Conservation (phyloP, 192 early-diverging fungal species). For the Phlyctochytrium arcticum region DNA sequence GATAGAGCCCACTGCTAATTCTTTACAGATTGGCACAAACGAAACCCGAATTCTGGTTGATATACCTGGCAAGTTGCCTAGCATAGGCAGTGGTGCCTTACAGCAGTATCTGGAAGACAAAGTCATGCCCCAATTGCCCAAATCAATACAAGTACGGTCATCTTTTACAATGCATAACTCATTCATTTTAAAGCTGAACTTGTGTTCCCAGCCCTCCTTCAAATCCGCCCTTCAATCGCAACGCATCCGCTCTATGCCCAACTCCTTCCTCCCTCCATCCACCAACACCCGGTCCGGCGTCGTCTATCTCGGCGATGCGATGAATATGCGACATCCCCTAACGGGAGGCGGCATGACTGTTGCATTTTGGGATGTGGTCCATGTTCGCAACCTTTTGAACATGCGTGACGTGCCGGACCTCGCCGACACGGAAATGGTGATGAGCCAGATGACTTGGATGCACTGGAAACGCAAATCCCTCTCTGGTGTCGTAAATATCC, state of each 20-base stretch:
- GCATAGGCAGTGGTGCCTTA: slow-evolving; percentile 55
- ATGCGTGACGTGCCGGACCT: slow-evolving; percentile 24
- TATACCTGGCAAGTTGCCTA: slow-evolving; percentile 85
- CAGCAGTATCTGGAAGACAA: slow-evolving; percentile 56
- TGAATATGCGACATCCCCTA: slow-evolving; percentile 94
- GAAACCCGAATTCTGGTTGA: slow-evolving; percentile 91
- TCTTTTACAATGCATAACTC: background rate
- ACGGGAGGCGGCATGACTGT: slow-evolving; percentile 99
- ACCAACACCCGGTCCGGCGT: slow-evolving; percentile 69
- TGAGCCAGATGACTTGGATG: slow-evolving; percentile 55
- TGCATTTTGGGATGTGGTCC: slow-evolving; percentile 85
- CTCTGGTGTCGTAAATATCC: slow-evolving; percentile 77
- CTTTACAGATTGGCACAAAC: slow-evolving; percentile 62
- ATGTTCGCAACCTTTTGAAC: slow-evolving; percentile 58
- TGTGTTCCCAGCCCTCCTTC: slow-evolving; percentile 40
- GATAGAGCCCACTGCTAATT: background rate
- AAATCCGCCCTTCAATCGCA: slow-evolving; percentile 64
- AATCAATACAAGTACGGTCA: slow-evolving; percentile 41
- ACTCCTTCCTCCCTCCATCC: slow-evolving; percentile 81
- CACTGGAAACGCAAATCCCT: slow-evolving; percentile 77
- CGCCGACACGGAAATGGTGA: slow-evolving; percentile 19
- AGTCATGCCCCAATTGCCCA: slow-evolving; percentile 70
- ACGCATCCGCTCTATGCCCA: slow-evolving; percentile 82
- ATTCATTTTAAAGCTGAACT: background rate
- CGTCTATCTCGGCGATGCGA: slow-evolving; percentile 87